Conservation (phyloP, 2,329 filamentous ascomycete genomes). For the Cadophora luteo-olivacea region DNA sequence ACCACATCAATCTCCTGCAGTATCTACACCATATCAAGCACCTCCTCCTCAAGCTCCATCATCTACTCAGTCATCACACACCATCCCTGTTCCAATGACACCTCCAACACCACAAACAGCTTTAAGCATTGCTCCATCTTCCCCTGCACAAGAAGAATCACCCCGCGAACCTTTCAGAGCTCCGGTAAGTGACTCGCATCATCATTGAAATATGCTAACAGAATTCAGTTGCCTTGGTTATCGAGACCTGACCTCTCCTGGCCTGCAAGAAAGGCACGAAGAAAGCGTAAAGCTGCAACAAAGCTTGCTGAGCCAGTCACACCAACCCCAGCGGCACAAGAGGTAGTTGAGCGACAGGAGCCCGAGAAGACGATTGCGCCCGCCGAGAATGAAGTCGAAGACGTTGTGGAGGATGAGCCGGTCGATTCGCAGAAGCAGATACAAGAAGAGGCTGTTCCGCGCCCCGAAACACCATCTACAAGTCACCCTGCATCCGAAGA, state of each 20-base stretch:
- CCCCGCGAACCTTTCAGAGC: constrained; percentile 50
- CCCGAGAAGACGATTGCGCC: constrained; percentile 34
- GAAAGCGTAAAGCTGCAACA: constrained; percentile 50
- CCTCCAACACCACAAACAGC: constrained; percentile 53
- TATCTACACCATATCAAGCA: constrained; percentile 63
- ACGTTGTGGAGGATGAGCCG: neutral
- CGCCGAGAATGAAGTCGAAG: constrained; percentile 30
- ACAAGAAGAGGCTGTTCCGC: constrained; percentile 43
- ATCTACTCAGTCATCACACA: constrained; percentile 44
- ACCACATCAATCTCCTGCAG: constrained; percentile 58
- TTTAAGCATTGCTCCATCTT: constrained; percentile 38
- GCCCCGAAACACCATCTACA: constrained; percentile 55
- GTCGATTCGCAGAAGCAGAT: neutral
- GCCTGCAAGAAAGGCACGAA: constrained; percentile 51
- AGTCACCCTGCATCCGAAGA: constrained; percentile 49
- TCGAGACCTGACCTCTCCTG: constrained; percentile 59
- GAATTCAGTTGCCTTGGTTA: constrained; percentile 61
- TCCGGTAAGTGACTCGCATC: constrained; percentile 53
- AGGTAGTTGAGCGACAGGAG: neutral
- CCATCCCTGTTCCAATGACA: constrained; percentile 45
- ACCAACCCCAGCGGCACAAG: neutral
- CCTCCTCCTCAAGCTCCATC: constrained; percentile 48
- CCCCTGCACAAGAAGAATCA: constrained; percentile 39
- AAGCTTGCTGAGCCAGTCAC: constrained; percentile 29
- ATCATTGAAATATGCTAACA: constrained; percentile 39